A percentile compares a stretch with the other conserved stretches of the same genome.
Evolutionary conservation across 202 grass and related monocot genomes (phyloP).

Genomic region (Elaeis oleifera): DNA sequence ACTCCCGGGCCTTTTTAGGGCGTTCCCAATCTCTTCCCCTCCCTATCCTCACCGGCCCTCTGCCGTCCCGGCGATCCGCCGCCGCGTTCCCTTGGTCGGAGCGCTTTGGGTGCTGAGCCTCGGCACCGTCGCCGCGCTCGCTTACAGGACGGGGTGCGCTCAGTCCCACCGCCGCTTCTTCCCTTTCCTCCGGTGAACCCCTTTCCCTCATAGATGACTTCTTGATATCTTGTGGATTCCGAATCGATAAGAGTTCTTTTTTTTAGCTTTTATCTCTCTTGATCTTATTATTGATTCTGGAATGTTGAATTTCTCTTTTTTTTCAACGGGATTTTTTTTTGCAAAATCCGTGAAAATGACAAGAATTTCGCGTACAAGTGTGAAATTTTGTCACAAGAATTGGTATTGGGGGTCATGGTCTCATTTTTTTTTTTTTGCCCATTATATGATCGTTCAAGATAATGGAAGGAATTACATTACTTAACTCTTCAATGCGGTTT

Average conservation of each 20-base stretch:
- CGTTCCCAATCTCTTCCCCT: constrained; percentile 6
- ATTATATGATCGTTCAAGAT: no score
- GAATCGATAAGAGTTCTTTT: not conserved
- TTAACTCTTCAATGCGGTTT: no score
- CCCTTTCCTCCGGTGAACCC: constrained; percentile 38
- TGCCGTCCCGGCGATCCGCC: not conserved
- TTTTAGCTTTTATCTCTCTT: not conserved
- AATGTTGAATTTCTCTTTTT: no score
- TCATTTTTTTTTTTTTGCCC: no score
- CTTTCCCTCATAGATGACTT: not conserved
- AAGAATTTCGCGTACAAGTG: no score
- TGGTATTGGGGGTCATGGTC: no score
- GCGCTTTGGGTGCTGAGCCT: constrained; percentile 48
- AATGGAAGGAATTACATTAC: no score
- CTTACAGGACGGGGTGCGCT: constrained; percentile 45
- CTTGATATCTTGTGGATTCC: not conserved
- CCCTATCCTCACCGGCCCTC: constrained; percentile 7
- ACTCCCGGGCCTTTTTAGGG: constrained; percentile 14
- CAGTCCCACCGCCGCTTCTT: constrained; percentile 28
- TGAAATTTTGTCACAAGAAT: no score
- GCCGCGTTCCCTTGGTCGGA: constrained; percentile 28
- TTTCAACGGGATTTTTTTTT: no score
- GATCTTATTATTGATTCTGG: no score
- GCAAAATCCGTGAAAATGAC: no score
- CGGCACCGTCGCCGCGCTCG: constrained; percentile 38